Evolutionary conservation across 352 stramenopile species (phyloP), one percentile per base, ranked within the genome.

Genomic region (Phytophthora pistaciae): DNA sequence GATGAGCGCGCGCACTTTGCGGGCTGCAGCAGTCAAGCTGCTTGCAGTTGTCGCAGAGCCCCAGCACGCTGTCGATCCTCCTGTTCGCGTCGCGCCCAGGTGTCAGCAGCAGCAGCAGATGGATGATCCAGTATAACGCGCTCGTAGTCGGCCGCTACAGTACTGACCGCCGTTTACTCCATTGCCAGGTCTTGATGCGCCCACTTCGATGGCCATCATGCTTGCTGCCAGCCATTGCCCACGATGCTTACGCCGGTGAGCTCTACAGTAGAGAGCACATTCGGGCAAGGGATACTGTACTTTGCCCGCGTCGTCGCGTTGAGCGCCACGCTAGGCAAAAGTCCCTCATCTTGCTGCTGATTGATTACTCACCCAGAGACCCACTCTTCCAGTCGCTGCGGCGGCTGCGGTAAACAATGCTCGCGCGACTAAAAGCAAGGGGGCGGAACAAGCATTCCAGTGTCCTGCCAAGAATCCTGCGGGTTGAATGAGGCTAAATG

Each of bases 41-140:
- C 61, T 48, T 63, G 23, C 20, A 23, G 63, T 25, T 66, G 56
- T 72, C 66, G 20, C 66, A 65, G 62, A 68, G 52, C 18, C 33
- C 46, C 9, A 68, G 48, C 8, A 25, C 9, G 46, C 56, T 46
- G 42, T 59, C 46, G 21, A n/a, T 46, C 59, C 66, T 68, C 59
- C 59, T 72, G 58, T 72, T 62, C 23, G 42, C 14, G 11, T 27
- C 23, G 52, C 31, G 29, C 38, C 40, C 66, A 72, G 60, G 66
- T 73, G 66, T 60, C 66, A 23, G 9, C 60, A 56, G 9, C 53
- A 56, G n/a, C 44, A 59, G 66, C 59, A 73, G 66, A 68, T 73
- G 59, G 60, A 25, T 14, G 31, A 8, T 29, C 25, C 25, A 29
- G 25, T 3, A 23, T 52, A n/a, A 27, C 59, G 21, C 27, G 10